These are phyloP conservation scores for Candida nanaspora DNA, from an alignment of 805 yeast species.

Conservation along the genomic window DNA sequence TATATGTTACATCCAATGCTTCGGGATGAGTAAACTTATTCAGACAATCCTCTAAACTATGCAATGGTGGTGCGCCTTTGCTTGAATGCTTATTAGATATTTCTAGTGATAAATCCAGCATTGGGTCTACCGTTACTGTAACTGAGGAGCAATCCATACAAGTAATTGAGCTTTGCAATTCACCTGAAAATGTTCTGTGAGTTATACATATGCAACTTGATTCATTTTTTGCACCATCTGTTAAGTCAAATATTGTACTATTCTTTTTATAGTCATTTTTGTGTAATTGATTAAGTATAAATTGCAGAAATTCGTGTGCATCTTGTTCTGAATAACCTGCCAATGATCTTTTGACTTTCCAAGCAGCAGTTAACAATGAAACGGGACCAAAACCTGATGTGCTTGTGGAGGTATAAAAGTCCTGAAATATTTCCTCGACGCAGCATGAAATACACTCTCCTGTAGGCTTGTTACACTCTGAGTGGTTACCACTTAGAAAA, in stretches of 20 bases:
- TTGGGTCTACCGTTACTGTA: constrained; percentile 77
- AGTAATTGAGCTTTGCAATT: constrained; percentile 67
- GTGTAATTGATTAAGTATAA: constrained; percentile 80
- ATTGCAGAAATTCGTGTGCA: constrained; percentile 97
- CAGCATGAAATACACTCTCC: constrained; percentile 76
- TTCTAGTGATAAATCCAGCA: constrained; percentile 83
- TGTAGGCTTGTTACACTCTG: constrained; percentile 36
- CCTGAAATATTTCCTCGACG: constrained; percentile 67
- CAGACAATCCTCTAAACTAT: constrained; percentile 55
- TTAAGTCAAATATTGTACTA: constrained; percentile 5
- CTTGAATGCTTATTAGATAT: constrained; percentile 33
- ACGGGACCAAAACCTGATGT: constrained; percentile 77
- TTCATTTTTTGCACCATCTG: constrained; percentile 1
- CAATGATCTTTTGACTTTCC: constrained; percentile 76
- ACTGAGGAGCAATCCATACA: constrained; percentile 63
- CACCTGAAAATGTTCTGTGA: constrained; percentile 80
- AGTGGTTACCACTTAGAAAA: constrained; percentile 70
- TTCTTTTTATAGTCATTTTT: constrained; percentile 25
- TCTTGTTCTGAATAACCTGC: constrained; percentile 98
- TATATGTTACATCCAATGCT: constrained; percentile 64
- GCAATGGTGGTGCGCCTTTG: constrained; percentile 13
- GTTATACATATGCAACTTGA: constrained; percentile 64
- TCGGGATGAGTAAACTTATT: constrained; percentile 74
- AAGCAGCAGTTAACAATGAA: constrained; percentile 72
- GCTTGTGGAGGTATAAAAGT: constrained; percentile 58